phyloP scores from a whole-genome alignment of 768 basidiomycete genomes.

The Trametes gibbosa region DNA sequence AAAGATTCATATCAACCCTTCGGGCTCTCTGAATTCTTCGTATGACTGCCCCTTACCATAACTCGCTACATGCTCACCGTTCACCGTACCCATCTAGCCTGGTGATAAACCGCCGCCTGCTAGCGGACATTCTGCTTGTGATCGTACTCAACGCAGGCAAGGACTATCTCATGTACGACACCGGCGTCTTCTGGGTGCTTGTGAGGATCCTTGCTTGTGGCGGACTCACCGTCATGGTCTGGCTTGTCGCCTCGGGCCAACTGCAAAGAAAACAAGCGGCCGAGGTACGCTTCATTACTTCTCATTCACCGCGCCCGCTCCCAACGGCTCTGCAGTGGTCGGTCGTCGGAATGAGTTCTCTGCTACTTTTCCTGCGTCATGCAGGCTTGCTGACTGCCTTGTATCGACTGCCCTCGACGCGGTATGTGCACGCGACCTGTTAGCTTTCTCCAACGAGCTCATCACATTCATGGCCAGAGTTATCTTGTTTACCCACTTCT shows the following conservation, averaged over 20 bases:
- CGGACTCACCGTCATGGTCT: conserved; percentile 60
- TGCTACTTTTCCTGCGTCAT: conserved; percentile 62
- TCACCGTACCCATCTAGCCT: conserved; percentile 29
- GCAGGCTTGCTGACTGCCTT: conserved; percentile 66
- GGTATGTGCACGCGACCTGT: conserved; percentile 40
- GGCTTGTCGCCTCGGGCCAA: conserved; percentile 57
- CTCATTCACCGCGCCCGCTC: background rate
- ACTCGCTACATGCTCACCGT: conserved; percentile 13
- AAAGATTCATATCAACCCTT: conserved; percentile 33
- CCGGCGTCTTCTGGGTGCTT: conserved; percentile 73
- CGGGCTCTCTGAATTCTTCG: conserved; percentile 15
- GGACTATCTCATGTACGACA: conserved; percentile 65
- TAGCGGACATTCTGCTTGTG: conserved; percentile 64
- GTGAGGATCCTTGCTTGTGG: conserved; percentile 71
- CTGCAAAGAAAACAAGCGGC: conserved; percentile 51
- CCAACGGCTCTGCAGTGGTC: conserved; percentile 55
- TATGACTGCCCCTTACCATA: conserved; percentile 10
- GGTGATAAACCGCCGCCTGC: conserved; percentile 52
- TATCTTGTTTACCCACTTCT: conserved; percentile 67
- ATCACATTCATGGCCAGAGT: conserved; percentile 42
- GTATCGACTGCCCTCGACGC: conserved; percentile 61
- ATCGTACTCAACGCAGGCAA: conserved; percentile 61
- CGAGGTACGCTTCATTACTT: conserved; percentile 45
- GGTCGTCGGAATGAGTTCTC: conserved; percentile 62
- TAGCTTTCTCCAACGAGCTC: background rate